These are phyloP conservation scores for Stereum hirsutum DNA, from an alignment of 1,284 basidiomycete genomes.

Conservation along the genomic window DNA sequence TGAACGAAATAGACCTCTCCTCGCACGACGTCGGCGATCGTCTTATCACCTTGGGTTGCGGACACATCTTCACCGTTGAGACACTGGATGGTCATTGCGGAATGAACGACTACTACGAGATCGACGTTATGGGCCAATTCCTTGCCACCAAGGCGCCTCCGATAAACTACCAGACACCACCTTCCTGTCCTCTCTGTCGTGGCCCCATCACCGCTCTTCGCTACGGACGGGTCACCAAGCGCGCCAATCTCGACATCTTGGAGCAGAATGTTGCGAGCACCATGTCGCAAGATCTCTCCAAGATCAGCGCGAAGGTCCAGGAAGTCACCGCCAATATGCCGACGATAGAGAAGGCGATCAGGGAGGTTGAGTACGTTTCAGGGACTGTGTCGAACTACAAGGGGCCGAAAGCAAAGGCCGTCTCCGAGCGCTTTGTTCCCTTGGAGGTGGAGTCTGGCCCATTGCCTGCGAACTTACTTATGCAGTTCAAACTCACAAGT, in stretches of 20 bases:
- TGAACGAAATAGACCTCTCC: conserved; percentile 41
- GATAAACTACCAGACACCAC: conserved; percentile 31
- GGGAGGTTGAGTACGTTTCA: background rate
- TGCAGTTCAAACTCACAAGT: conserved; percentile 11
- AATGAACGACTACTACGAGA: conserved; percentile 44
- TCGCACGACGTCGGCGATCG: conserved; percentile 35
- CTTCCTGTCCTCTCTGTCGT: conserved; percentile 49
- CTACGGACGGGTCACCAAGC: conserved; percentile 53
- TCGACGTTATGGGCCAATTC: conserved; percentile 27
- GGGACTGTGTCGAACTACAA: background rate
- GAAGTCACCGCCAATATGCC: background rate
- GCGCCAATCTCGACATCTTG: conserved; percentile 50
- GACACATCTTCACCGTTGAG: conserved; percentile 65
- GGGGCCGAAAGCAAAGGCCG: background rate
- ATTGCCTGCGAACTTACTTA: conserved; percentile 10
- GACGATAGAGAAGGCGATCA: background rate
- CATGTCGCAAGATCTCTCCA: conserved; percentile 34
- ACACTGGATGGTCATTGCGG: conserved; percentile 54
- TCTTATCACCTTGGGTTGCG: conserved; percentile 54
- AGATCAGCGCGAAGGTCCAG: conserved; percentile 20
- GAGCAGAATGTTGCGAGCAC: conserved; percentile 49
- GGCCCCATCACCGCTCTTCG: conserved; percentile 39
- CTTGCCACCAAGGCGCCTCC: conserved; percentile 29
- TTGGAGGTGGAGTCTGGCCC: conserved; percentile 12
- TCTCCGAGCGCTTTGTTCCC: background rate